phyloP scores from a whole-genome alignment of 306 rosid genomes.

The Prunus fruticosa region DNA sequence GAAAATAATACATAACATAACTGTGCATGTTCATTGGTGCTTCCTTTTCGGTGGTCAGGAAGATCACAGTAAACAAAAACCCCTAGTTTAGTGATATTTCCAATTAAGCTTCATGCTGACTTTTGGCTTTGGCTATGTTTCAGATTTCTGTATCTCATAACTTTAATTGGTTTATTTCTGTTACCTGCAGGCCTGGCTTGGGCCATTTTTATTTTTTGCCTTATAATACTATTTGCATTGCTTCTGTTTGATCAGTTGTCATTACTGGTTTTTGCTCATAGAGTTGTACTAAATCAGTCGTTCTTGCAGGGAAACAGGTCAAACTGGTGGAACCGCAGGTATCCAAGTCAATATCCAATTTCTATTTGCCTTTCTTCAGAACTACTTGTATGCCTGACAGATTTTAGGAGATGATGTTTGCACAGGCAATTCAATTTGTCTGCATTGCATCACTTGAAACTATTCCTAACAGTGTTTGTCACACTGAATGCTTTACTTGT shows the following conservation, averaged over 20 bases:
- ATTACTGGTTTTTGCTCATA: background rate
- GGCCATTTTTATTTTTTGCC: background rate
- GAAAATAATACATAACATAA: background rate
- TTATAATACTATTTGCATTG: background rate
- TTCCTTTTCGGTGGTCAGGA: background rate
- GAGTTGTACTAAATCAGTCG: background rate
- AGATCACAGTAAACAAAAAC: background rate
- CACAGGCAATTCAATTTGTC: background rate
- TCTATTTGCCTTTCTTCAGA: background rate
- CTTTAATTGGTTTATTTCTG: background rate
- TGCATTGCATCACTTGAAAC: too few species aligned
- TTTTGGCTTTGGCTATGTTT: background rate
- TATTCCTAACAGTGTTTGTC: background rate
- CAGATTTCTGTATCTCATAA: background rate
- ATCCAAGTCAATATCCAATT: slow-evolving; percentile 16
- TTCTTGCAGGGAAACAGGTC: slow-evolving; percentile 34
- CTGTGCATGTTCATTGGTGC: background rate
- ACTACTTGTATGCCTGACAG: background rate
- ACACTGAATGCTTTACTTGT: background rate
- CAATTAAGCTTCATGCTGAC: background rate
- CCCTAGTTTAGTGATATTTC: background rate
- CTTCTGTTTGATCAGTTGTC: background rate
- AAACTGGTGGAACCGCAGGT: slow-evolving; percentile 44
- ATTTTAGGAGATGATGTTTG: slow-evolving; percentile 1
- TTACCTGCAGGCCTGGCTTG: background rate